Base-by-base conservation (phyloP, 768 basidiomycete genomes). In the Russula foetens region DNA sequence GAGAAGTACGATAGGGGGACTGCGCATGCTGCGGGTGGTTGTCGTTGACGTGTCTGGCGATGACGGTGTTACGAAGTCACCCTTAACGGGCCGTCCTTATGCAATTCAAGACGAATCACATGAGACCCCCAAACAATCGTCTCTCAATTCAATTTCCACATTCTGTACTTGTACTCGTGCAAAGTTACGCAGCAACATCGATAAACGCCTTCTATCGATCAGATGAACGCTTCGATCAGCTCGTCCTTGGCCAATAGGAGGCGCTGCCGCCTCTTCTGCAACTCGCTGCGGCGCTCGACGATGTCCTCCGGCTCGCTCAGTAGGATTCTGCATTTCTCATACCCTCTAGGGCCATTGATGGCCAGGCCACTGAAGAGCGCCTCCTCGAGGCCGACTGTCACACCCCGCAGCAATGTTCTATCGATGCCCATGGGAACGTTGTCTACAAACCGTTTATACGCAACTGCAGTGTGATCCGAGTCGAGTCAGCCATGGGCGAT, bases 401-500 rank as follows among this genome's bases (percentile, higher is more conserved):
- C 57, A 0, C 83, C 84, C 7, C 75, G 76, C 19, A 84, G 74
- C 21, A 84, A 76, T 28, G 80, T 77, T 44, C 75, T 66, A 62
- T 86, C 84, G 57, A 86, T 80, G 4, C 80, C 77, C 45, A 79
- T 71, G 5, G 84, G 81, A 3, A 86, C 68, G 49, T 76, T 79
- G 67, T 87, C 85, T 2, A 74, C 74, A 60, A 84, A 79, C 2
- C 84, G 76, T 68, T 84, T 84, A 68, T 81, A 84, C 0, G 82
- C 78, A 1, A 85, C 84, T 73, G 35, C 35, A 12, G 11, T 35
- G 28, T 21, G 50, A 33, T 51, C 43, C 24, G 29, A 35, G 14
- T 39, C 1, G 4, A 9, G 29, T 57, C 38, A 63, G 49, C 23
- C 14, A 63, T 11, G 14, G n/a, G 6, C 51, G 15, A 19, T 6